phyloP scores from a whole-genome alignment of 129 eudicot species.

The Cynara cardunculus region DNA sequence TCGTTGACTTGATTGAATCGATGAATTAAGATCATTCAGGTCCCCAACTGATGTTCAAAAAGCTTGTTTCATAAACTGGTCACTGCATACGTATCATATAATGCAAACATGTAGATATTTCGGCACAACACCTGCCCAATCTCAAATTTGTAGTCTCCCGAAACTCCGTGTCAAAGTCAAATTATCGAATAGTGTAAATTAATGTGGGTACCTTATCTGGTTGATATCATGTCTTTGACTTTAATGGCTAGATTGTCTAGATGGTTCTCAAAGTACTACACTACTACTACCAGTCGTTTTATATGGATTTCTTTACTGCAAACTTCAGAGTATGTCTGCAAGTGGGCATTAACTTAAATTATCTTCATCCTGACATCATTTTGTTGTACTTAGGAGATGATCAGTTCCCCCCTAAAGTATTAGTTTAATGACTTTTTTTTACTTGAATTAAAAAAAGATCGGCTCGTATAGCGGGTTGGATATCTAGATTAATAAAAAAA shows the following conservation, averaged over 20 bases:
- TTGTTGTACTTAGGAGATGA: slow-evolving; percentile 10
- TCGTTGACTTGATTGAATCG: neutral
- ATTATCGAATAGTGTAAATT: slow-evolving; percentile 5
- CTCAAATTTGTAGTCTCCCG: neutral
- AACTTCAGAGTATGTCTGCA: slow-evolving; percentile 10
- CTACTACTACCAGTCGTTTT: neutral
- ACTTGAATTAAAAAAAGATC: neutral
- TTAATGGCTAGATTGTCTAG: neutral
- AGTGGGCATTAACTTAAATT: slow-evolving; percentile 17
- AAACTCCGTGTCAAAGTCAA: slow-evolving; percentile 1
- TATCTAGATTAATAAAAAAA: too few relatives aligned
- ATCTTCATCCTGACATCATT: slow-evolving; percentile 27
- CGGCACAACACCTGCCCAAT: neutral
- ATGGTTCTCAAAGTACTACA: neutral
- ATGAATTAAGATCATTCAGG: neutral
- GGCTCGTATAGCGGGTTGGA: too few relatives aligned
- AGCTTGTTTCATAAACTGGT: neutral
- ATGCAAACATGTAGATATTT: neutral
- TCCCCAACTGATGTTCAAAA: neutral
- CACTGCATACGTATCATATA: neutral
- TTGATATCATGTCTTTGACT: slow-evolving; percentile 29
- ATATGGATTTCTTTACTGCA: neutral
- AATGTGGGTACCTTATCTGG: slow-evolving; percentile 1
- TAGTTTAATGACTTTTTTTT: neutral
- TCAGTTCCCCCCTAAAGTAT: neutral